These are phyloP conservation scores for Samsoniella hepiali DNA, from an alignment of 2,329 filamentous ascomycete genomes.

Conservation along the genomic window DNA sequence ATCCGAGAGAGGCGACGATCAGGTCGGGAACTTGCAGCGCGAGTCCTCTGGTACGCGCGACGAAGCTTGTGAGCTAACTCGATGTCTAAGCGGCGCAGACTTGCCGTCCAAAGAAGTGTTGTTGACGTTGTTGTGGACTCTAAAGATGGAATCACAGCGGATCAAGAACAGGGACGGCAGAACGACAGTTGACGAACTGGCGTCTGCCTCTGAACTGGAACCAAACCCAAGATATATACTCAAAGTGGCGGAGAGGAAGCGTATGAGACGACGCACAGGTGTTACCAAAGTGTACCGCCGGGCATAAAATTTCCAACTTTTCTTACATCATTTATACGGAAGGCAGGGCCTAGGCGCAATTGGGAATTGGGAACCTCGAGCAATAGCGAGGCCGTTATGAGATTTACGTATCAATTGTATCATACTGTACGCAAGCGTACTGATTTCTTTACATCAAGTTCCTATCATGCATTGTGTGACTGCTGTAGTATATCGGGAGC, in stretches of 20 bases:
- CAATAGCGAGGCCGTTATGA: constrained; percentile 8
- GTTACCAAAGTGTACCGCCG: constrained; percentile 23
- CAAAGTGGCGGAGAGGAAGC: constrained; percentile 25
- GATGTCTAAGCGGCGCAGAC: constrained; percentile 35
- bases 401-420: constrained; percentile 12
- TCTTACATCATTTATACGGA: constrained; percentile 17
- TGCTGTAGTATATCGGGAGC: too few relatives aligned
- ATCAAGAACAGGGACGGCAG: constrained; percentile 25
- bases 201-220: constrained; percentile 26
- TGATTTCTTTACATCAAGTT: background rate
- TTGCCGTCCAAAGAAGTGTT: constrained; percentile 48
- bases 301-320: constrained; percentile 21
- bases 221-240: constrained; percentile 26
- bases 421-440: constrained; percentile 5
- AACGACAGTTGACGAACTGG: constrained; percentile 24
- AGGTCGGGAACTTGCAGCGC: constrained; percentile 38
- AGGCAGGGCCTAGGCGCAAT: constrained; percentile 22
- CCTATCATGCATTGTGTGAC: background rate
- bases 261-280: constrained; percentile 7
- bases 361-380: constrained; percentile 12
- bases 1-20: constrained; percentile 54
- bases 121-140: constrained; percentile 46
- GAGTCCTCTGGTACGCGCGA: constrained; percentile 38
- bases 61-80: constrained; percentile 33
- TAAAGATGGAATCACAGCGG: constrained; percentile 42